phyloP scores from a whole-genome alignment of 2,329 filamentous ascomycete species.

The Pleomassaria siparia region DNA sequence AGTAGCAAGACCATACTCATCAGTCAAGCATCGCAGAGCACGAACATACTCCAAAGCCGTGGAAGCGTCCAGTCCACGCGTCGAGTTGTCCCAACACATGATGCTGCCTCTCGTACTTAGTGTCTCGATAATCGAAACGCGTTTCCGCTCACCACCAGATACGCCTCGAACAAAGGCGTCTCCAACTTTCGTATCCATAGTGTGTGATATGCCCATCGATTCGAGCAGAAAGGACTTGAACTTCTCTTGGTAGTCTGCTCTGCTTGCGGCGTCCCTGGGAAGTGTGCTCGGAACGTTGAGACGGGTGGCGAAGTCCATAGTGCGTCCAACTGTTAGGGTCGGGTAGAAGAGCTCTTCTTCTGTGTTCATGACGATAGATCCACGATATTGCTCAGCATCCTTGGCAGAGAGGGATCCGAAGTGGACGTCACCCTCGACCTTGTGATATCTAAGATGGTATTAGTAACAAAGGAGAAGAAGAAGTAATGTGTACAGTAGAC shows the following conservation, averaged over 20 bases:
- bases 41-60: constrained; percentile 58
- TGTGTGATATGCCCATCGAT: constrained; percentile 62
- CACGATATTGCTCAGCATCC: constrained; percentile 52
- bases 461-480: too few relatives aligned
- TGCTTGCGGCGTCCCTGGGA: constrained; percentile 19
- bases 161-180: constrained; percentile 68
- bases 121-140: constrained; percentile 68
- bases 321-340: constrained; percentile 4
- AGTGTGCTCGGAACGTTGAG: neutral
- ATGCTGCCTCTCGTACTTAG: constrained; percentile 61
- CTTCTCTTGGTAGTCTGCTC: constrained; percentile 52
- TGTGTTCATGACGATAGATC: constrained; percentile 60
- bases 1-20: constrained; percentile 52
- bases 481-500: too few relatives aligned
- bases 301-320: constrained; percentile 4
- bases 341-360: constrained; percentile 31
- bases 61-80: constrained; percentile 38
- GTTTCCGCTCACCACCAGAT: constrained; percentile 68
- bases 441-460: constrained; percentile 2
- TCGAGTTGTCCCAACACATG: constrained; percentile 59
- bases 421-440: constrained; percentile 44
- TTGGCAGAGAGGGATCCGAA: constrained; percentile 53
- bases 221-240: constrained; percentile 57
- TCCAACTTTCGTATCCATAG: constrained; percentile 66
- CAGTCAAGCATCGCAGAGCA: constrained; percentile 53